Evolutionary conservation across 2,329 filamentous ascomycete species (phyloP), one percentile per base, ranked within the genome.

Genomic region (Monosporascus sp.): DNA sequence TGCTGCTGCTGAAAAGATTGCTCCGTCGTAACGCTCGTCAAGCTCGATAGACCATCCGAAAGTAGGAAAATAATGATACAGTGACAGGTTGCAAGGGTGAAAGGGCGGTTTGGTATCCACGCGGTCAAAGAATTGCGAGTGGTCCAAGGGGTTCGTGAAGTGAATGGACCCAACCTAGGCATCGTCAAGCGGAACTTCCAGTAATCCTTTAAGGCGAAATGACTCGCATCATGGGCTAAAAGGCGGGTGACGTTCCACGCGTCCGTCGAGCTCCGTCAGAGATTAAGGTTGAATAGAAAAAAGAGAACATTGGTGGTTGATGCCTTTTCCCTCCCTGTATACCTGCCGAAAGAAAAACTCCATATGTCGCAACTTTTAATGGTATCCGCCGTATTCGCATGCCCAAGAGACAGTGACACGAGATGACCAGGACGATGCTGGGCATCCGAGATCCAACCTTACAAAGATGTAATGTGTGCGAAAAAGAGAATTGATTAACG

Each of bases 41-140:
- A 62, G 60, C 65, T 66, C 61, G 65, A 63, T 64, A 52, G 62
- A 66, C 65, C 60, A 63, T 60, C 62, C 64, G 63, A 57, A 60
- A 62, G 57, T 59, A 55, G 55, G 57, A 59, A 68, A 69, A 66
- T 69, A 69, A 69, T 67, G 66, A 67, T 69, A 69, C 67, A 69
- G 66, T 64, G 65, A 65, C 60, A 65, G 60, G 65, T 58, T 64
- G 64, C 54, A 57, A 59, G 54, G 53, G 56, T 58, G 57, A 56
- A 63, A 59, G 60, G 60, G 60, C 58, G 61, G 62, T 58, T 56
- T 63, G 63, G 63, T 59, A 61, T 59, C 63, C 63, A 68, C 63
- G 61, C 57, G 62, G 58, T 60, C 63, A 59, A 58, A 54, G 51
- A 56, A 55, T 52, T 55, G 51, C 52, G 53, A 53, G 55, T 61